Percentiles rank a stretch among this genome's conserved stretches.
Conservation (phyloP, 2,329 filamentous ascomycete species). For the Aureobasidium musti region DNA sequence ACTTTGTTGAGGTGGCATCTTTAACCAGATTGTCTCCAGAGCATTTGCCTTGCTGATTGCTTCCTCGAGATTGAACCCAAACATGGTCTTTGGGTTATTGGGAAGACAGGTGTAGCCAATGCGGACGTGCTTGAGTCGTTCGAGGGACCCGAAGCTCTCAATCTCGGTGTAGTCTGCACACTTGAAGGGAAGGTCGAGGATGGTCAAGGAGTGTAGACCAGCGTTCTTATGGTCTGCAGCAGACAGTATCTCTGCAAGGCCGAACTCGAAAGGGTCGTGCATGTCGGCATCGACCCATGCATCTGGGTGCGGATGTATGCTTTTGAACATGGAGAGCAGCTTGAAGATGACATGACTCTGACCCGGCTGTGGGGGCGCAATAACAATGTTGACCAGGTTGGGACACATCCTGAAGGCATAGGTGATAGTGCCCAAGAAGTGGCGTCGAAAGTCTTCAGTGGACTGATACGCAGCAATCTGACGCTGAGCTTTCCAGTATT, state of each 20-base stretch:
- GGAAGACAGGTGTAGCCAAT: neutral
- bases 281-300: neutral
- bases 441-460: neutral
- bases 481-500: neutral
- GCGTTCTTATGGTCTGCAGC: neutral
- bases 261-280: neutral
- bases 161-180: neutral
- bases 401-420: neutral
- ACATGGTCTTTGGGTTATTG: neutral
- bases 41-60: neutral
- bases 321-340: constrained; percentile 1
- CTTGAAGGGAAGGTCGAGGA: neutral
- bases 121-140: constrained; percentile 5
- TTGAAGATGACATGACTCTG: neutral
- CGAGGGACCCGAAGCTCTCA: neutral
- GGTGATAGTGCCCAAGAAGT: neutral
- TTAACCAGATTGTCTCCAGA: constrained; percentile 15
- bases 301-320: neutral
- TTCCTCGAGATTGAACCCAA: neutral
- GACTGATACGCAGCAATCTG: neutral
- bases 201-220: neutral
- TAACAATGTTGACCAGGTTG: neutral
- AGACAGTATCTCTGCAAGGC: neutral
- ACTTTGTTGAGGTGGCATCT: neutral
- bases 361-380: neutral